Base-by-base conservation (phyloP, 371 early-diverging fungal genomes). In the Mucor irregularis region DNA sequence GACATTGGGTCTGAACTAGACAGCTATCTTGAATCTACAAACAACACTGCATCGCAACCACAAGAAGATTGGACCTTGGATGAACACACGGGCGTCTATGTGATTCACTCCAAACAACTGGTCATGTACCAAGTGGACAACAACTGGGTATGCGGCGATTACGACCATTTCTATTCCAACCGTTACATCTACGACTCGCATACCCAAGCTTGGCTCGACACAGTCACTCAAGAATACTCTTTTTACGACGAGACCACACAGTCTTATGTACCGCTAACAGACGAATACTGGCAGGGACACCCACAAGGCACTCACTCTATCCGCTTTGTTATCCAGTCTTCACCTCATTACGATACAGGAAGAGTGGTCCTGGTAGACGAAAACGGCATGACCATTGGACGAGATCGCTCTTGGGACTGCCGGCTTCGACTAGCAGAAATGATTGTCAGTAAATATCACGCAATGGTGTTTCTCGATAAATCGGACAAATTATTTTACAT, bases 381-480 rank as follows among this genome's bases (percentile, higher is more conserved):
- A 35, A 61, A 69, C 25, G 78, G 78, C 0, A 25, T 74, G 1
- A 70, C 71, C 0, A 55, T 78, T 10, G 78, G 78, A 0, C 64
- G 78, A 4, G 78, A 78, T 61, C 59, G 71, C 8, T 56, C 67
- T 1, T 68, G 70, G 59, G 66, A 64, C 28, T 49, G 58, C 33
- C 73, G 75, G 4, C 37, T 78, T 8, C 65, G 78, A 17, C 31
- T 78, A 33, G 64, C 75, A 1, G 75, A 78, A 22, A 68, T 78
- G 71, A 65, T 65, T 19, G 71, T 72, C 2, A 73, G 73, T 46
- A 74, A 74, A 46, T 70, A 60, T 29, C 78, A 78, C 38, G 74
- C 75, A 39, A 66, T 67, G 22, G 55, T 78, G 5, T 78, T 58
- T 48, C 49, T 62, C 7, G 50, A 67, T 30, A 53, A 50, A 1